Evolutionary conservation across 768 basidiomycete species (phyloP).

Genomic region (Russula sp.): DNA sequence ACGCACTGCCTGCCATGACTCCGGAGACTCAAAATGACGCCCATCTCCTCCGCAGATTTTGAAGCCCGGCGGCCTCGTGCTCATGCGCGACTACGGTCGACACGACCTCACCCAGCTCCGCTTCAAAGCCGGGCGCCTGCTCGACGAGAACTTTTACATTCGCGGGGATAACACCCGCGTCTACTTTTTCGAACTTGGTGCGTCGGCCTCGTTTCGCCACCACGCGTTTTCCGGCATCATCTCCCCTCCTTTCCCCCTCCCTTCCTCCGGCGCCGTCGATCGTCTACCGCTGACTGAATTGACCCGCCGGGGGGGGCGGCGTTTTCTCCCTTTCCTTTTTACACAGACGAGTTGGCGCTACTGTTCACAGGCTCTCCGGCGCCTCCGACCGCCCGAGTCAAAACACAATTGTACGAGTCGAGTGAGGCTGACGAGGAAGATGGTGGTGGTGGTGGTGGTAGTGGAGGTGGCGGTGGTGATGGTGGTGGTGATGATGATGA

Average conservation of each 20-base stretch:
- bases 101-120: conserved; percentile 92
- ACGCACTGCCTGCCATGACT: no score
- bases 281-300: neutral
- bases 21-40: neutral
- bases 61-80: conserved; percentile 79
- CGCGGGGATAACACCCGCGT: conserved; percentile 96
- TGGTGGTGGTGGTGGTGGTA: conserved; percentile 37
- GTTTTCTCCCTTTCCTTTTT: no score
- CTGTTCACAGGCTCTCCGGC: conserved; percentile 65
- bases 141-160: conserved; percentile 94
- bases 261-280: no score
- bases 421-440: conserved; percentile 30
- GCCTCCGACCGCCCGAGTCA: conserved; percentile 30
- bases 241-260: neutral
- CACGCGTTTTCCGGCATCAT: no score
- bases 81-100: conserved; percentile 92
- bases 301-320: no score
- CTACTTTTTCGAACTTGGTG: conserved; percentile 91
- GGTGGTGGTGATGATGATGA: neutral
- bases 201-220: neutral
- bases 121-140: conserved; percentile 80
- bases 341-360: conserved; percentile 66
- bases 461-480: conserved; percentile 11
- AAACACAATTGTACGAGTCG: conserved; percentile 27
- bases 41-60: conserved; percentile 52